Conservation (phyloP, 2,329 filamentous ascomycete genomes). For the Gyromitra esculenta region DNA sequence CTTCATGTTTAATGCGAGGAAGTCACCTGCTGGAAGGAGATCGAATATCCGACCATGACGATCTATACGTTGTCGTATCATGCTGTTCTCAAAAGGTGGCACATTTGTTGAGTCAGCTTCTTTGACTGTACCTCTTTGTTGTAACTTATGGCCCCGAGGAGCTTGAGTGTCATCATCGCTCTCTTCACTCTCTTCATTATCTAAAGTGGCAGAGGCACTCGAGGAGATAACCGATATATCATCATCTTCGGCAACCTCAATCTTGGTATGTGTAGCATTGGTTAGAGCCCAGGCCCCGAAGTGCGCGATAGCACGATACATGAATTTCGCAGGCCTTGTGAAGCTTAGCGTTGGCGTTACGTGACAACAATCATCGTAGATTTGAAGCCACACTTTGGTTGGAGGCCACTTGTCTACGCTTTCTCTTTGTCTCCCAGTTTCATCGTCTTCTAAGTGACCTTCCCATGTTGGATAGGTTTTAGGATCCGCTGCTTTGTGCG, state of each 20-base stretch:
- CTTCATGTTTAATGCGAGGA: conserved; percentile 73
- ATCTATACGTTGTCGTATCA: conserved; percentile 90
- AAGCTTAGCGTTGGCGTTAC: conserved; percentile 87
- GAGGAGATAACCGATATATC: conserved; percentile 50
- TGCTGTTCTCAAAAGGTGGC: conserved; percentile 80
- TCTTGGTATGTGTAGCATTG: conserved; percentile 46
- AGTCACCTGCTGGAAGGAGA: conserved; percentile 71
- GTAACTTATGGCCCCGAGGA: conserved; percentile 27
- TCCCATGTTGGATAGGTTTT: conserved; percentile 69
- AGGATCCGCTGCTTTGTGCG: conserved; percentile 92
- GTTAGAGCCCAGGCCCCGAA: conserved; percentile 72
- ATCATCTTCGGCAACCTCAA: conserved; percentile 45
- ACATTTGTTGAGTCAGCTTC: conserved; percentile 44
- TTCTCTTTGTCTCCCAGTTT: conserved; percentile 57
- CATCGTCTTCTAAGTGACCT: conserved; percentile 38
- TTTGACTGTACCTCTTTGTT: conserved; percentile 38
- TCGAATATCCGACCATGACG: conserved; percentile 78
- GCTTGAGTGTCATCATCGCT: background rate
- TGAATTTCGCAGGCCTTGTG: conserved; percentile 92
- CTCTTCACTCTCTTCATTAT: conserved; percentile 7
- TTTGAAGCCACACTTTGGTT: conserved; percentile 91
- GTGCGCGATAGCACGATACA: conserved; percentile 91
- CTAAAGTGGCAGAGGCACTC: conserved; percentile 3
- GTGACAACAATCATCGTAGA: conserved; percentile 89
- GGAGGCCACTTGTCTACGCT: conserved; percentile 75